Base-by-base conservation (phyloP, 2,329 filamentous ascomycete genomes). In the Penicillium sp. region DNA sequence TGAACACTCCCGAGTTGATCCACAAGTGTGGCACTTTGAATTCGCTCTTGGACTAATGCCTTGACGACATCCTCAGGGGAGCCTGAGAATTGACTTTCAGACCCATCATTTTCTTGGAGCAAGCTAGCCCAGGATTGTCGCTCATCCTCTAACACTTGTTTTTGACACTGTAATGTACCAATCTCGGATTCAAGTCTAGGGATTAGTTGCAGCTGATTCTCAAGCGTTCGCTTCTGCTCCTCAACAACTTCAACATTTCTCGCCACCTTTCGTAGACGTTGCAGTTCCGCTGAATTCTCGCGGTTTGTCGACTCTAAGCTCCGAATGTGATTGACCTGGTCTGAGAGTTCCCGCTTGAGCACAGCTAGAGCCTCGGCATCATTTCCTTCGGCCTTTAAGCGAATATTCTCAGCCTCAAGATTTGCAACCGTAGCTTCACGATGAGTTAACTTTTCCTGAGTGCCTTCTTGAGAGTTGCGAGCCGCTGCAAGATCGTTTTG, bases 171-270 rank as follows among this genome's bases (percentile, higher is more conserved):
- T 13, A 84, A 77, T 59, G 95, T 90, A 7, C 78, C 74, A 9
- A 96, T 71, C 56, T 95, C 85, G 17, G 77, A 72, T 55, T 92
- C 80, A 7, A 95, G 56, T 9, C 77, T 73, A 40, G 85, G 79
- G 62, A 90, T 82, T 25, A 83, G 72, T 43, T 86, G 80, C 1
- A 98, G 62, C 56, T 80, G 86, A 20, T 81, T 79, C 61, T 92
- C 83, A 14, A 98, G 68, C 0, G 80, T 78, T 45, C 85, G 75
- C 70, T 96, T 96, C 68, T 98, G 88, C 61, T 98, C 92, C 59
- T 98, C 88, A 0, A 96, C 84, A 2, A 98, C 77, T 56, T 95
- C 86, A 1, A 95, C 82, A n/a, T 85, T 86, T 65, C 85, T 90
- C 60, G 88, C 82, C 3, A 83, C 68, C 50, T 88, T 84, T 10